Percentiles rank a stretch among this genome's conserved stretches.
These are phyloP conservation scores for Beauveria brongniartii DNA, from an alignment of 2,329 filamentous ascomycete genomes.

Conservation along the genomic window DNA sequence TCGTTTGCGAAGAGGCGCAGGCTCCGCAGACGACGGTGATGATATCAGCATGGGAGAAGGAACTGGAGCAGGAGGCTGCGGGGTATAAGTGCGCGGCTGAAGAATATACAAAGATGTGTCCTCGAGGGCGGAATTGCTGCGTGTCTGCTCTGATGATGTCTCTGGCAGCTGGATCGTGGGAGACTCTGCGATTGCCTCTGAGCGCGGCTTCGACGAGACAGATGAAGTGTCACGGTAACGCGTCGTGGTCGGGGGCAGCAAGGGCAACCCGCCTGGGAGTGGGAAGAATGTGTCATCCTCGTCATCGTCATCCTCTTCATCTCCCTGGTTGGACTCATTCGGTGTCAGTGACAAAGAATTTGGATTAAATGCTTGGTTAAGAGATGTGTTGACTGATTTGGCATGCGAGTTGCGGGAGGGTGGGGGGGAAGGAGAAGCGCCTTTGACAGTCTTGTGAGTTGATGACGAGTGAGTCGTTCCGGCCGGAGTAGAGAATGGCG, in stretches of 20 bases:
- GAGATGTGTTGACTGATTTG: background rate
- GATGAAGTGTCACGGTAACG: background rate
- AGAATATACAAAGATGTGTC: conserved; percentile 43
- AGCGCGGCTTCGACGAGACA: background rate
- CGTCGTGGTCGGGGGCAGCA: conserved; percentile 3
- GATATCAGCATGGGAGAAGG: conserved; percentile 37
- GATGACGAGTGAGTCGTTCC: background rate
- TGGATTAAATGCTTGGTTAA: background rate
- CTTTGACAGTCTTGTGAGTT: background rate
- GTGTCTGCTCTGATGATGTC: background rate
- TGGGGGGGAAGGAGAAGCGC: conserved; percentile 4
- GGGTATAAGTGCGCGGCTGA: conserved; percentile 51
- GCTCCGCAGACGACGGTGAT: conserved; percentile 11
- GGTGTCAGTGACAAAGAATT: conserved; percentile 3
- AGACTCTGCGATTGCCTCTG: background rate
- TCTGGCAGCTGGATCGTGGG: background rate
- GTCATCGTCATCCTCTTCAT: conserved; percentile 5
- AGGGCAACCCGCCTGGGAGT: conserved; percentile 8
- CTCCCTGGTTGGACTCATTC: conserved; percentile 9
- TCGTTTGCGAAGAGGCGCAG: conserved; percentile 25
- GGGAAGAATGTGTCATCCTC: conserved; percentile 9
- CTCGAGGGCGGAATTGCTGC: background rate
- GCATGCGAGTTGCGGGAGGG: conserved; percentile 5
- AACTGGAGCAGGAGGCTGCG: conserved; percentile 38
- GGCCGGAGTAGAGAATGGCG: background rate